A percentile compares a stretch with the other conserved stretches of the same genome.
Conservation (phyloP, 1,139 yeast genomes). For the Taiozyma onychis region DNA sequence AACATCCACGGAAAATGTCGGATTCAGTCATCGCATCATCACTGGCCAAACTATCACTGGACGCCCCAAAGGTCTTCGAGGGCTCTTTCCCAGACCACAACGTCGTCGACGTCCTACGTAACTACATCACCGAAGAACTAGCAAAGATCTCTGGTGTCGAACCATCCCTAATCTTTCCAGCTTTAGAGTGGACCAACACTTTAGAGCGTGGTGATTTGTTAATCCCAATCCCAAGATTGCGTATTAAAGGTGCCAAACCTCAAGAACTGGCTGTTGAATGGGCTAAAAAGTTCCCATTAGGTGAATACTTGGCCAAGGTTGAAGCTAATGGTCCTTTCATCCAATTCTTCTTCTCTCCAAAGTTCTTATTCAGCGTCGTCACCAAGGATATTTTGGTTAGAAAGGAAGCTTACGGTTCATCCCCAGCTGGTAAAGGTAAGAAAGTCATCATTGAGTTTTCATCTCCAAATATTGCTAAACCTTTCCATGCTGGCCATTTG, state of each 20-base stretch:
- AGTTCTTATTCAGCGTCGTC: slow-evolving; percentile 60
- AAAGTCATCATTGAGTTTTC: slow-evolving; percentile 83
- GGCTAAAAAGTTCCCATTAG: slow-evolving; percentile 64
- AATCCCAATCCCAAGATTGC: slow-evolving; percentile 88
- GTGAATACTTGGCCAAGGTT: slow-evolving; percentile 62
- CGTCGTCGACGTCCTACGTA: slow-evolving; percentile 79
- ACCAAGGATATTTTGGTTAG: slow-evolving; percentile 66
- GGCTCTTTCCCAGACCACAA: slow-evolving; percentile 68
- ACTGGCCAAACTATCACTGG: slow-evolving; percentile 27
- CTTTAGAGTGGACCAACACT: slow-evolving; percentile 83
- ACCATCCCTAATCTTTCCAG: slow-evolving; percentile 64
- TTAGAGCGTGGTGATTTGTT: slow-evolving; percentile 90
- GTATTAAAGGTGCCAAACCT: slow-evolving; percentile 83
- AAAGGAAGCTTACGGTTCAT: slow-evolving; percentile 60
- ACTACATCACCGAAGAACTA: slow-evolving; percentile 79
- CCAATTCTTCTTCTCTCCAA: slow-evolving; percentile 77
- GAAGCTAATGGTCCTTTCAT: slow-evolving; percentile 86
- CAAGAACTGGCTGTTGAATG: slow-evolving; percentile 81
- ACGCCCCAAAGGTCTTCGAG: slow-evolving; percentile 31
- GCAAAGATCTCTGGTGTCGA: slow-evolving; percentile 70
- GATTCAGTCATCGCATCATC: slow-evolving; percentile 21
- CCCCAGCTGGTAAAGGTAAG: slow-evolving; percentile 72
- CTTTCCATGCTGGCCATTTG: slow-evolving; percentile 99
- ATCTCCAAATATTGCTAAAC: slow-evolving; percentile 97
- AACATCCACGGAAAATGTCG: slow-evolving; percentile 6